Evolutionary conservation across 148 eudicot genomes (phyloP).

Genomic region (Amaranthus palmeri): DNA sequence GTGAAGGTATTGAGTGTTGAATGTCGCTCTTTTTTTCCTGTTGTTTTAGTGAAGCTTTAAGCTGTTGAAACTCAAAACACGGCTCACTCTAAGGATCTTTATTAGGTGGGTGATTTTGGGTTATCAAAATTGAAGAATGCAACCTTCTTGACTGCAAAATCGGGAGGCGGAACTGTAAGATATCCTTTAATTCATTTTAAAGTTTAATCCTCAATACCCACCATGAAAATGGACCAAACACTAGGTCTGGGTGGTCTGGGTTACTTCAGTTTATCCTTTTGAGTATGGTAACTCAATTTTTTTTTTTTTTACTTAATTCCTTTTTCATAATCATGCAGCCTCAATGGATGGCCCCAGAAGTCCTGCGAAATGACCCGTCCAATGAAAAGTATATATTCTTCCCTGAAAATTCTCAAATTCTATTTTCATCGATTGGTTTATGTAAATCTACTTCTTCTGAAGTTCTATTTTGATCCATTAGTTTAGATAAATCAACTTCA

Average conservation of each 20-base stretch:
- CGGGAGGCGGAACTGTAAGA: constrained; percentile 83
- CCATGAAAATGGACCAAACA: background rate
- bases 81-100: background rate
- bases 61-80: background rate
- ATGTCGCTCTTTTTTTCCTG: background rate
- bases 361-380: constrained; percentile 74
- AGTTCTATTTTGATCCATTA: too few relatives aligned
- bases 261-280: background rate
- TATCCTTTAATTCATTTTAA: background rate
- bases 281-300: background rate
- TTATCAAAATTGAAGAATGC: constrained; percentile 67
- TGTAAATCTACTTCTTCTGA: too few relatives aligned
- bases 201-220: background rate
- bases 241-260: background rate
- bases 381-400: constrained; percentile 33
- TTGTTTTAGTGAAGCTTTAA: background rate
- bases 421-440: too few relatives aligned
- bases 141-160: constrained; percentile 70
- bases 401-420: background rate
- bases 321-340: constrained; percentile 48
- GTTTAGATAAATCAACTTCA: too few relatives aligned
- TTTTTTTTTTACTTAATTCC: background rate
- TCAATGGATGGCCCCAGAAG: constrained; percentile 98
- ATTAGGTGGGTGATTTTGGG: constrained; percentile 89
- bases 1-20: constrained; percentile 53